Evolutionary conservation across 1,284 basidiomycete genomes (phyloP).

Genomic region (Megacollybia platyphylla): DNA sequence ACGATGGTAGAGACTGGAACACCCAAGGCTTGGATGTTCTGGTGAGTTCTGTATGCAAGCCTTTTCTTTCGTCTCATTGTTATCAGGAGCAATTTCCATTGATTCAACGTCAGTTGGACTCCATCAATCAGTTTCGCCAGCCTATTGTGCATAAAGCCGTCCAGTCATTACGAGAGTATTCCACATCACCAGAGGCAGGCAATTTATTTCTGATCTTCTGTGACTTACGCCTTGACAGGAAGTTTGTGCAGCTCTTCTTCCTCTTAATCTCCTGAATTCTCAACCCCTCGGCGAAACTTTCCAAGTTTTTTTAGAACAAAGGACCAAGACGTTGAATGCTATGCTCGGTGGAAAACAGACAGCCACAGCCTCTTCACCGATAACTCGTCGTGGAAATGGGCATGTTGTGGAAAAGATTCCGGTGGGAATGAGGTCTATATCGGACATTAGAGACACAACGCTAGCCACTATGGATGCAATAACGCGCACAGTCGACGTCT

Average conservation of each 20-base stretch:
- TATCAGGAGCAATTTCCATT: constrained; percentile 68
- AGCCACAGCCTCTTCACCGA: constrained; percentile 6
- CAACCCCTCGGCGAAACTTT: constrained; percentile 64
- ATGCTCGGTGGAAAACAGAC: constrained; percentile 24
- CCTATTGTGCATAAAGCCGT: constrained; percentile 81
- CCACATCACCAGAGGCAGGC: constrained; percentile 34
- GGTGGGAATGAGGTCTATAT: constrained; percentile 12
- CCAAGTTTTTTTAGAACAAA: constrained; percentile 57
- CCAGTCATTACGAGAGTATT: constrained; percentile 51
- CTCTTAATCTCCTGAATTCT: constrained; percentile 76
- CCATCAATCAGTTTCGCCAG: constrained; percentile 67
- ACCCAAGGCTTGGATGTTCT: constrained; percentile 49
- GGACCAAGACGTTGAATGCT: constrained; percentile 49
- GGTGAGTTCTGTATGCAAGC: constrained; percentile 22
- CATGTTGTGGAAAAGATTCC: constrained; percentile 15
- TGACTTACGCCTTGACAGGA: constrained; percentile 28
- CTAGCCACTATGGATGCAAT: constrained; percentile 40
- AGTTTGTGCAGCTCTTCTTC: constrained; percentile 62
- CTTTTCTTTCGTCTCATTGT: constrained; percentile 4
- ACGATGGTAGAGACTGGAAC: constrained; percentile 53
- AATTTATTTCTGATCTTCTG: background rate
- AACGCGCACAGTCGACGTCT: constrained; percentile 38
- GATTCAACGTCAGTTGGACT: constrained; percentile 83
- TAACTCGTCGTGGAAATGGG: constrained; percentile 19
- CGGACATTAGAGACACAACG: constrained; percentile 38